phyloP scores from a whole-genome alignment of 1,139 yeast genomes.

The Diutina siamensis region DNA sequence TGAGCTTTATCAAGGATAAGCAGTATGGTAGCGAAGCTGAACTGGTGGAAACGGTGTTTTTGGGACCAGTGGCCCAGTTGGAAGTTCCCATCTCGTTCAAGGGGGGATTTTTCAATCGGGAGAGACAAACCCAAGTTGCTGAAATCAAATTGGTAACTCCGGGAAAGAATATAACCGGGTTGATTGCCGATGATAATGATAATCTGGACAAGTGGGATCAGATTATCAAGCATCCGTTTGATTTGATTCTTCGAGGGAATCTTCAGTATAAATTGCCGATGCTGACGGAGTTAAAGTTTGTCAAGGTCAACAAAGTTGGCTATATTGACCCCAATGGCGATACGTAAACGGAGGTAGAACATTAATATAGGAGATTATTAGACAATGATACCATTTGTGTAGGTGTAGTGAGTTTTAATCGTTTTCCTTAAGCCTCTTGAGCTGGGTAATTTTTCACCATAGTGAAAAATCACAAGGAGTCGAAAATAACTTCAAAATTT shows the following conservation, averaged over 20 bases:
- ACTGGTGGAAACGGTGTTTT: conserved; percentile 51
- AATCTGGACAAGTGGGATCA: conserved; percentile 60
- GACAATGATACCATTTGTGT: neutral
- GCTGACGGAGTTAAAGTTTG: conserved; percentile 36
- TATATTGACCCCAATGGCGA: conserved; percentile 39
- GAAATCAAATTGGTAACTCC: conserved; percentile 68
- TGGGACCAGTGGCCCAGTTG: conserved; percentile 57
- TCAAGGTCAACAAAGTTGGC: conserved; percentile 51
- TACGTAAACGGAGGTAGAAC: neutral
- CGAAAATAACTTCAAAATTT: too few relatives aligned
- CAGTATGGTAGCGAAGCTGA: conserved; percentile 9
- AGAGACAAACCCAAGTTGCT: conserved; percentile 45
- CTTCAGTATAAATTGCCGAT: conserved; percentile 69
- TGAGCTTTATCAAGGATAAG: conserved; percentile 34
- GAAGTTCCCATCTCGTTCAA: conserved; percentile 67
- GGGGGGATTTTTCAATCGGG: conserved; percentile 68
- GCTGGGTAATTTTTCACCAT: too few relatives aligned
- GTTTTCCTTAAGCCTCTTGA: too few relatives aligned
- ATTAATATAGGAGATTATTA: too few relatives aligned
- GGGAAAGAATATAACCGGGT: conserved; percentile 48
- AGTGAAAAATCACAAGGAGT: too few relatives aligned
- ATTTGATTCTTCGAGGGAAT: conserved; percentile 72
- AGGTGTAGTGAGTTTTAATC: too few relatives aligned
- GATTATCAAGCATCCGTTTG: conserved; percentile 75
- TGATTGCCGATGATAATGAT: conserved; percentile 13